Evolutionary conservation across 2,329 filamentous ascomycete species (phyloP).

Genomic region (Fusarium sublunatum): DNA sequence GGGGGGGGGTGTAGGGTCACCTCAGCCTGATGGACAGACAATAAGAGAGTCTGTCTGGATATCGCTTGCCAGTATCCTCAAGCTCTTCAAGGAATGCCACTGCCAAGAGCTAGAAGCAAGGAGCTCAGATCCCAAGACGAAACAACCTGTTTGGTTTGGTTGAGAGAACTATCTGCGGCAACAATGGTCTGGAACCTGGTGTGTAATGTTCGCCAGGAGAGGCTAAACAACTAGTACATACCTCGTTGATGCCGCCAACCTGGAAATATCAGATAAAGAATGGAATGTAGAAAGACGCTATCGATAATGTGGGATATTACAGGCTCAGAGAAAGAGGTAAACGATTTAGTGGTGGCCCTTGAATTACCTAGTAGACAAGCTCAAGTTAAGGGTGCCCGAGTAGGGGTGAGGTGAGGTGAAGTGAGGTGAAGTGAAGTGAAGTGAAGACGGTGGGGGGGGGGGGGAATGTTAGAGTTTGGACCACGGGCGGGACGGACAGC

Average conservation of each 20-base stretch:
- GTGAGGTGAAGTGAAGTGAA: slow-evolving; percentile 14
- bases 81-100: slow-evolving; percentile 6
- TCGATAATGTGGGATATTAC: slow-evolving; percentile 22
- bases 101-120: slow-evolving; percentile 7
- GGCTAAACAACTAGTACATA: slow-evolving; percentile 10
- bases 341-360: slow-evolving; percentile 16
- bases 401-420: too few relatives aligned
- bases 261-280: slow-evolving; percentile 8
- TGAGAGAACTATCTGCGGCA: slow-evolving; percentile 10
- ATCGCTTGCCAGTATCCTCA: not conserved
- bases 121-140: slow-evolving; percentile 23
- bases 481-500: slow-evolving; percentile 33
- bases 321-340: slow-evolving; percentile 13
- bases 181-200: slow-evolving; percentile 13
- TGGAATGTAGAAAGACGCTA: slow-evolving; percentile 5
- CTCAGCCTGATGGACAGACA: slow-evolving; percentile 4
- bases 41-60: not conserved
- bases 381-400: slow-evolving; percentile 13
- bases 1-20: slow-evolving; percentile 29
- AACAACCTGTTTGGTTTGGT: slow-evolving; percentile 17
- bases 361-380: slow-evolving; percentile 6
- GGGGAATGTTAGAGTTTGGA: slow-evolving; percentile 10
- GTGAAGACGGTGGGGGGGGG: slow-evolving; percentile 20
- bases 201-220: slow-evolving; percentile 38
- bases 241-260: slow-evolving; percentile 1